Conservation (phyloP, 1,139 yeast genomes). For the Saccharomyces hybrid region DNA sequence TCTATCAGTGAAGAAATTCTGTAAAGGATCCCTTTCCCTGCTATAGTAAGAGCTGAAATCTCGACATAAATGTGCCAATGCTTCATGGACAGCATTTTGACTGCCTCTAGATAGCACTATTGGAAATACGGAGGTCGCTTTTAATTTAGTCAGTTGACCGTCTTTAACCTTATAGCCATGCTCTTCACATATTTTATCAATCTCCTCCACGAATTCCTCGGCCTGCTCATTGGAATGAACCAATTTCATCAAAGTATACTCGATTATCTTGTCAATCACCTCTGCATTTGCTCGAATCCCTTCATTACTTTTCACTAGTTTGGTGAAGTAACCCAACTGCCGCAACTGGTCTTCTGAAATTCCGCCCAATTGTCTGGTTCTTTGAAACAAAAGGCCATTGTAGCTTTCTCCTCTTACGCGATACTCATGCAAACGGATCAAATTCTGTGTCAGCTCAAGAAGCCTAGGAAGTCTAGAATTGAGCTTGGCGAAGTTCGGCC, state of each 20-base stretch:
- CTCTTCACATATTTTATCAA: conserved; percentile 15
- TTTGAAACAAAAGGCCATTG: conserved; percentile 17
- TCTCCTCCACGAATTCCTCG: conserved; percentile 33
- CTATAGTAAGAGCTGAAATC: conserved; percentile 55
- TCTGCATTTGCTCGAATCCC: conserved; percentile 41
- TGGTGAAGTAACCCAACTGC: conserved; percentile 48
- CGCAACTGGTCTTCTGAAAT: conserved; percentile 24
- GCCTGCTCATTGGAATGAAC: conserved; percentile 23
- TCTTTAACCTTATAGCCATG: conserved; percentile 14
- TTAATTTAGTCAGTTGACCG: conserved; percentile 3
- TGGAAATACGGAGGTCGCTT: background rate
- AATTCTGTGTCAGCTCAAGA: conserved; percentile 12
- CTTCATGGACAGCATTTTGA: conserved; percentile 52
- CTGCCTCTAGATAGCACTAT: conserved; percentile 16
- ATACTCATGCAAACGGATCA: conserved; percentile 20
- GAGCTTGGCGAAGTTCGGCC: background rate
- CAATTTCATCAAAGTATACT: conserved; percentile 36
- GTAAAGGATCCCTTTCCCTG: conserved; percentile 46
- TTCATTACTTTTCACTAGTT: conserved; percentile 42
- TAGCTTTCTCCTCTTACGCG: conserved; percentile 14
- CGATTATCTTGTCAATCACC: conserved; percentile 41
- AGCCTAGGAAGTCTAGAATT: conserved; percentile 8
- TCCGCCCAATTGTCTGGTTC: conserved; percentile 14
- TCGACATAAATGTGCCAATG: conserved; percentile 63
- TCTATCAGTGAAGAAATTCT: conserved; percentile 39